Conservation (phyloP, 164 flowering plant species). For the Magnolia sinica region DNA sequence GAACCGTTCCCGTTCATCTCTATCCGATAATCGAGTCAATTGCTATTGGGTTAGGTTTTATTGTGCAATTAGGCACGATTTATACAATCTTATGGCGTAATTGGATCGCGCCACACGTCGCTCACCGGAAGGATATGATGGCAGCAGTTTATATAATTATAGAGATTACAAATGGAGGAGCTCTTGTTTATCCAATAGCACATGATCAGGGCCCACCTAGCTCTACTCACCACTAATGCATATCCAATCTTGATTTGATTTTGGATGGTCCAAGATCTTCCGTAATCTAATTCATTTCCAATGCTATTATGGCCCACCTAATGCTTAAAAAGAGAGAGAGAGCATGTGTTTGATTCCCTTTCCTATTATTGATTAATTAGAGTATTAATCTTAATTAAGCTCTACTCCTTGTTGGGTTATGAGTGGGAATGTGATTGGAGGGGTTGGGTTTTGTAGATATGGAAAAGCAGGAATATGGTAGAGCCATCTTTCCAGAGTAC, state of each 20-base stretch:
- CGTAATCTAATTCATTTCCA: neutral
- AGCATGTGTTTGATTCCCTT: slow-evolving; percentile 1
- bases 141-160: neutral
- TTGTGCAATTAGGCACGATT: neutral
- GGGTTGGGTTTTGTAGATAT: neutral
- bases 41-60: neutral
- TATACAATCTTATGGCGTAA: neutral
- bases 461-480: too few relatives aligned
- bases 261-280: slow-evolving; percentile 1
- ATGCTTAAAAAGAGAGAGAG: neutral
- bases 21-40: neutral
- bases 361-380: neutral
- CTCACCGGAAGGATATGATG: slow-evolving; percentile 1
- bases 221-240: slow-evolving; percentile 1
- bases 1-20: neutral
- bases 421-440: neutral
- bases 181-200: neutral
- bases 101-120: neutral
- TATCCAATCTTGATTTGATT: neutral
- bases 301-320: neutral
- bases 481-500: too few relatives aligned
- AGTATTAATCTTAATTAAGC: neutral
- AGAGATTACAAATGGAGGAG: neutral
- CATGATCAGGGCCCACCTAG: neutral
- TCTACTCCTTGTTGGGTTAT: neutral